phyloP scores from a whole-genome alignment of 352 stramenopile species.

The Globisporangium paddicum region DNA sequence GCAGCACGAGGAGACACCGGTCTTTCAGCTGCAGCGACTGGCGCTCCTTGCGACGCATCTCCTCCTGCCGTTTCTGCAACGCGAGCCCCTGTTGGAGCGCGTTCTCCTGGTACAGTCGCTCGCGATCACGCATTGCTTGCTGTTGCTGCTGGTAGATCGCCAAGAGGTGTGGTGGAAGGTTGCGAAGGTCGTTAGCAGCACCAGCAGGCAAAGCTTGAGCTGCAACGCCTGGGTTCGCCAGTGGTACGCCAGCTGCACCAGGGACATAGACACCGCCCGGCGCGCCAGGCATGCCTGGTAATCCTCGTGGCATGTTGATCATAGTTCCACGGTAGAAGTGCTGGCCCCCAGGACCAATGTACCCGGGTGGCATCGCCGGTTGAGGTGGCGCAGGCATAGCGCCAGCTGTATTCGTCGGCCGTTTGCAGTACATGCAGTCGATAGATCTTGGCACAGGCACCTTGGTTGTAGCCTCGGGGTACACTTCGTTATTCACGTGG shows the following conservation, averaged over 20 bases:
- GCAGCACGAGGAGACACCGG: conserved; percentile 60
- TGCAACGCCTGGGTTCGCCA: not conserved
- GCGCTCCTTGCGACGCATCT: conserved; percentile 31
- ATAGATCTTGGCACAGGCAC: conserved; percentile 56
- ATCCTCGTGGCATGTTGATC: not conserved
- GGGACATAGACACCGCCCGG: not conserved
- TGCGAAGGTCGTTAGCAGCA: not conserved
- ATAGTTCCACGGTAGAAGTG: not conserved
- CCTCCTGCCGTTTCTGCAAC: conserved; percentile 14
- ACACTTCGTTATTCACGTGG: conserved; percentile 56
- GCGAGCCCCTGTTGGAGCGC: conserved; percentile 10
- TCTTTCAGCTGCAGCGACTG: conserved; percentile 47
- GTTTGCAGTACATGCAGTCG: conserved; percentile 66
- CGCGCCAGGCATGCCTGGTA: not conserved
- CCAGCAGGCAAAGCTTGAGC: not conserved
- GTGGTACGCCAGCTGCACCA: not conserved
- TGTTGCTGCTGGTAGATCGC: conserved; percentile 22
- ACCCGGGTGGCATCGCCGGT: conserved; percentile 12
- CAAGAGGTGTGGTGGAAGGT: conserved; percentile 22
- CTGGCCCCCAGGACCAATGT: not conserved
- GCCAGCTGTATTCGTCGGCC: conserved; percentile 30
- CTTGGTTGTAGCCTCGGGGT: conserved; percentile 44
- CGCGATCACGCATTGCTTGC: conserved; percentile 10
- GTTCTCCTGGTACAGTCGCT: conserved; percentile 13
- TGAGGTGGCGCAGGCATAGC: conserved; percentile 21